Evolutionary conservation across 129 eudicot genomes (phyloP).

Genomic region (Lonicera japonica): DNA sequence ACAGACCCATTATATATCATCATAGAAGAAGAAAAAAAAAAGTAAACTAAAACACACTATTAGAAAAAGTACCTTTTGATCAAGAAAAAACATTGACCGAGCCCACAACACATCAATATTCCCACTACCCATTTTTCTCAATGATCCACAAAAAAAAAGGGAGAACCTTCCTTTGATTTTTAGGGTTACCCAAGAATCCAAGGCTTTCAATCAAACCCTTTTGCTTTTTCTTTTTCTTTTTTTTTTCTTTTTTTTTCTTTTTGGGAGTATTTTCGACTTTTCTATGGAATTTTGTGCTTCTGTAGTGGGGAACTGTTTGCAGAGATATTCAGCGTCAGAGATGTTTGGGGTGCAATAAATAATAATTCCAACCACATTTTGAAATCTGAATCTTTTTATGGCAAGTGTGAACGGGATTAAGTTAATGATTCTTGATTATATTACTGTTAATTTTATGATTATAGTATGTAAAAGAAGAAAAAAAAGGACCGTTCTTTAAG

Average conservation of each 20-base stretch:
- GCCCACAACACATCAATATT: conserved; percentile 59
- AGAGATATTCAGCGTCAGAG: conserved; percentile 8
- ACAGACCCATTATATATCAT: conserved; percentile 27
- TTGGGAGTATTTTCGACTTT: conserved; percentile 6
- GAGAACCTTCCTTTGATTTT: conserved; percentile 14
- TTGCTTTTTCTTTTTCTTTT: no score
- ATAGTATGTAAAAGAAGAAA: no score
- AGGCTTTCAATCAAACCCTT: no score
- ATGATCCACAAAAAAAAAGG: conserved; percentile 18
- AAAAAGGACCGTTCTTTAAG: no score
- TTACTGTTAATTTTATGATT: no score
- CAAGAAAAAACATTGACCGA: conserved; percentile 36
- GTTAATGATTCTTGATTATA: neutral
- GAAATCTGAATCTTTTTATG: neutral
- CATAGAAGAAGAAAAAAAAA: conserved; percentile 18
- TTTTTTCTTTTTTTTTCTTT: neutral
- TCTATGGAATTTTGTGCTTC: conserved; percentile 8
- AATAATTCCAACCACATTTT: neutral
- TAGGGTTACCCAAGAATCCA: conserved; percentile 47
- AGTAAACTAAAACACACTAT: conserved; percentile 9
- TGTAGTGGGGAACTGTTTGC: conserved; percentile 12
- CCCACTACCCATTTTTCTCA: conserved; percentile 43
- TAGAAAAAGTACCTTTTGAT: conserved; percentile 46
- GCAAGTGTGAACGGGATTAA: conserved; percentile 38
- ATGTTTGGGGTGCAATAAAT: conserved; percentile 22